Percentiles rank a stretch among this genome's conserved stretches.
These are phyloP conservation scores for Pseudogymnoascus pannorum DNA, from an alignment of 2,329 filamentous ascomycete species.

Conservation along the genomic window DNA sequence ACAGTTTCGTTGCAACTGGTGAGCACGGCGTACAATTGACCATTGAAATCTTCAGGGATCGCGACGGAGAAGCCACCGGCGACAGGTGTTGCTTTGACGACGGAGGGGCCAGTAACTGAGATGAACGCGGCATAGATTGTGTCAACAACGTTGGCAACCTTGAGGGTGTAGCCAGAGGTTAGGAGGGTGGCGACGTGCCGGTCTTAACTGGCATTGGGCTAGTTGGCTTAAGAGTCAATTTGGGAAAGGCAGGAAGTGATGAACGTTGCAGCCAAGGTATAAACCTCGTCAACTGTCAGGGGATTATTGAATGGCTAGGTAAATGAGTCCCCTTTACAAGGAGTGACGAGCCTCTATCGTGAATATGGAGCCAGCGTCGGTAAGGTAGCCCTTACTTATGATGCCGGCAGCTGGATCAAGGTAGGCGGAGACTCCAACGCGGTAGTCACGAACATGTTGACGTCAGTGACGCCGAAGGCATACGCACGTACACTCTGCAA, in stretches of 20 bases:
- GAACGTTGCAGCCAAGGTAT: conserved; percentile 56
- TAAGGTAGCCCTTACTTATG: conserved; percentile 49
- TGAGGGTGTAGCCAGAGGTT: conserved; percentile 22
- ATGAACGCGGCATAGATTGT: conserved; percentile 33
- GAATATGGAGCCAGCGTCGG: conserved; percentile 54
- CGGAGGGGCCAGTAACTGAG: conserved; percentile 32
- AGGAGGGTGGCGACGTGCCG: conserved; percentile 21
- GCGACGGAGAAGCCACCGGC: conserved; percentile 23
- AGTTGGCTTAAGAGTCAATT: conserved; percentile 30
- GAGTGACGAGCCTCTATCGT: conserved; percentile 59
- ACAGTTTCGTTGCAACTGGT: conserved; percentile 30
- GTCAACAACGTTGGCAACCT: conserved; percentile 17
- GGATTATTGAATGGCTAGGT: conserved; percentile 54
- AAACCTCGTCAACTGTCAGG: conserved; percentile 51
- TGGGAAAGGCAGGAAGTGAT: conserved; percentile 52
- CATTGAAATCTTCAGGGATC: conserved; percentile 30
- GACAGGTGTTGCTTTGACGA: conserved; percentile 22
- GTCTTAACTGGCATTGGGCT: conserved; percentile 19
- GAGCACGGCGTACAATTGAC: conserved; percentile 34
- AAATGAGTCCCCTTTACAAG: conserved; percentile 47
- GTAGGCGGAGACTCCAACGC: conserved; percentile 51
- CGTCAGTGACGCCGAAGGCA: conserved; percentile 42
- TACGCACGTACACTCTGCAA: conserved; percentile 50
- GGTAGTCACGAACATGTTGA: conserved; percentile 44
- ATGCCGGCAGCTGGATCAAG: conserved; percentile 55